phyloP scores from a whole-genome alignment of 1,284 basidiomycete species.

The Meripilus lineatus region DNA sequence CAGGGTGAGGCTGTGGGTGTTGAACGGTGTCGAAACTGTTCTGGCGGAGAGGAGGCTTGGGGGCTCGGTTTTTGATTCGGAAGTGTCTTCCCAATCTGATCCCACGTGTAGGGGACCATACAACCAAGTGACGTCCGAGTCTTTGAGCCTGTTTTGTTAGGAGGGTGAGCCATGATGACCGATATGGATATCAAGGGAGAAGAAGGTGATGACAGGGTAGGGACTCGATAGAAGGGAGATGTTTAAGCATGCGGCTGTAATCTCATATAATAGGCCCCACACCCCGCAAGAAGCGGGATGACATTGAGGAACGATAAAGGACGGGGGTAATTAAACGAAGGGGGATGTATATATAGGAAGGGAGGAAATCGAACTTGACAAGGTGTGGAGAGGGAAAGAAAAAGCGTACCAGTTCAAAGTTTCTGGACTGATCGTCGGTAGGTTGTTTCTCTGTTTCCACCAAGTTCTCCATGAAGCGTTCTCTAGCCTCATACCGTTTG shows the following conservation, averaged over 20 bases:
- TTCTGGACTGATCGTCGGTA: conserved; percentile 94
- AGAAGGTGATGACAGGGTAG: too few species aligned
- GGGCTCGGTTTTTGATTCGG: conserved; percentile 30
- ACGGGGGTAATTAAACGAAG: conserved; percentile 15
- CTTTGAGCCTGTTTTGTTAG: conserved; percentile 99
- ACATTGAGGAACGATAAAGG: conserved; percentile 12
- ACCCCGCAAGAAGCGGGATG: neutral
- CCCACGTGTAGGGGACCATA: conserved; percentile 96
- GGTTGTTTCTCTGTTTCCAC: conserved; percentile 98
- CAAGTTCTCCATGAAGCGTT: conserved; percentile 99
- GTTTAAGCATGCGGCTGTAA: too few species aligned
- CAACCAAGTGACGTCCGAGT: conserved; percentile 98
- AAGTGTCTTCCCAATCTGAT: conserved; percentile 65
- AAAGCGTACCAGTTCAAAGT: conserved; percentile 91
- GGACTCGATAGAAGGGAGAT: too few species aligned
- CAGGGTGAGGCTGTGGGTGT: conserved; percentile 25
- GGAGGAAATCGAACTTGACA: conserved; percentile 5
- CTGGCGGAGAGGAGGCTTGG: conserved; percentile 18
- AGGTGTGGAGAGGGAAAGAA: conserved; percentile 4
- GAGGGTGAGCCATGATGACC: too few species aligned
- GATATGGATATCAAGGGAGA: too few species aligned
- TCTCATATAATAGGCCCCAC: neutral
- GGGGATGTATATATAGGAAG: conserved; percentile 10
- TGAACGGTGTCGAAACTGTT: conserved; percentile 25
- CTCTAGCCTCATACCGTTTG: conserved; percentile 92